phyloP scores from a whole-genome alignment of 441 rosid species.

The Croton setiger region DNA sequence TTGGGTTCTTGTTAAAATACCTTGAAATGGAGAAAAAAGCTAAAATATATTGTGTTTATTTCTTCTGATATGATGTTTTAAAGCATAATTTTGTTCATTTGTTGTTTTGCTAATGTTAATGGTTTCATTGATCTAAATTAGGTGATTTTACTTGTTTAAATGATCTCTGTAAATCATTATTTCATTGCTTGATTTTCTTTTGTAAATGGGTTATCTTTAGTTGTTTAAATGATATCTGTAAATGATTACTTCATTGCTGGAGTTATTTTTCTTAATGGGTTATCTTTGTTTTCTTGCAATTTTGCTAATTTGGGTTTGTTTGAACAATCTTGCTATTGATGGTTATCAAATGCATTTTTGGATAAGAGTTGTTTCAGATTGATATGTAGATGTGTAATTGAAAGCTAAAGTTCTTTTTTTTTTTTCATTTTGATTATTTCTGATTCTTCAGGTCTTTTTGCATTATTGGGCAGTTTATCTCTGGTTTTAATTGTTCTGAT shows the following conservation, averaged over 20 bases:
- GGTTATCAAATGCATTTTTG: no score
- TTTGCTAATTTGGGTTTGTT: background rate
- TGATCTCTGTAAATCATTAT: constrained; percentile 2
- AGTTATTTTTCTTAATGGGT: constrained; percentile 16
- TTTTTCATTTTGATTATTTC: no score
- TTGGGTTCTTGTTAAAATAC: background rate
- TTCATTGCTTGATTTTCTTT: constrained; percentile 12
- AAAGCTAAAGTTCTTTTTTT: no score
- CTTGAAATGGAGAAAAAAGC: no score
- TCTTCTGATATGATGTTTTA: background rate
- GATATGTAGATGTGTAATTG: no score
- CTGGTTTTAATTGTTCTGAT: no score
- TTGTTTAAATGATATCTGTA: background rate
- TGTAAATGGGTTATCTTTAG: no score
- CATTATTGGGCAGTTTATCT: no score
- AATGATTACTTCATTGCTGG: constrained; percentile 13
- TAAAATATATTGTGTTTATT: background rate
- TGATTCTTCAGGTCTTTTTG: no score
- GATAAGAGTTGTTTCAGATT: no score
- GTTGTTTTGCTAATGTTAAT: background rate
- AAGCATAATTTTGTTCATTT: background rate
- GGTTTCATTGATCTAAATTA: background rate
- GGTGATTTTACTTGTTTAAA: background rate
- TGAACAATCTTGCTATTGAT: no score
- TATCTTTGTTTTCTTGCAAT: background rate